phyloP scores from a whole-genome alignment of 495 filamentous ascomycete species.

The Elaphomyces granulatus region DNA sequence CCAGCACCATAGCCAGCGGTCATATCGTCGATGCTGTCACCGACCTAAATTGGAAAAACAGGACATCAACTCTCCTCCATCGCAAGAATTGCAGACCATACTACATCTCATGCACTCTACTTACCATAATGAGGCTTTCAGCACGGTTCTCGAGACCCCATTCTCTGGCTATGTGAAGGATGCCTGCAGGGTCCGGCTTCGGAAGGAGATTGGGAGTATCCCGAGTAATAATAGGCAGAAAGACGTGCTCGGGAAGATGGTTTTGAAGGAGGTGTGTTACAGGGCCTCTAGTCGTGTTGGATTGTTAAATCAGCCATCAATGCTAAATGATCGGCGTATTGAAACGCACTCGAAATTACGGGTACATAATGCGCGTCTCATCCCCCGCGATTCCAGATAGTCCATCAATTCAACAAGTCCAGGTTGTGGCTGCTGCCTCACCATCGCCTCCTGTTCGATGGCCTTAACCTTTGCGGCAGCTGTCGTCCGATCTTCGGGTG shows the following conservation, averaged over 20 bases:
- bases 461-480: constrained; percentile 60
- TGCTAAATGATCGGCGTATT: neutral
- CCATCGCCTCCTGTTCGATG: constrained; percentile 72
- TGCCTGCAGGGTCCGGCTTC: constrained; percentile 80
- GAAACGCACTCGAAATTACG: constrained; percentile 68
- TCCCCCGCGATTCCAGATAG: constrained; percentile 50
- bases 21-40: constrained; percentile 90
- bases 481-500: constrained; percentile 35
- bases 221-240: constrained; percentile 73
- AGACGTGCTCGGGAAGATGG: constrained; percentile 50
- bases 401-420: constrained; percentile 62
- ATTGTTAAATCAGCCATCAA: neutral
- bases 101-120: too few relatives aligned
- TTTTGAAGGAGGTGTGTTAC: constrained; percentile 58
- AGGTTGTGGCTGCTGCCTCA: constrained; percentile 59
- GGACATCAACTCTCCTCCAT: too few relatives aligned
- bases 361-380: constrained; percentile 80
- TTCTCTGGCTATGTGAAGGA: constrained; percentile 61
- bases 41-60: constrained; percentile 39
- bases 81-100: too few relatives aligned
- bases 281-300: constrained; percentile 31
- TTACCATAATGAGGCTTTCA: constrained; percentile 42
- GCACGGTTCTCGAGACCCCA: constrained; percentile 52
- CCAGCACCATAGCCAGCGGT: constrained; percentile 73
- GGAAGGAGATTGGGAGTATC: constrained; percentile 54